phyloP scores from a whole-genome alignment of 75 land plant species.

The Adiantum capillusveneris region DNA sequence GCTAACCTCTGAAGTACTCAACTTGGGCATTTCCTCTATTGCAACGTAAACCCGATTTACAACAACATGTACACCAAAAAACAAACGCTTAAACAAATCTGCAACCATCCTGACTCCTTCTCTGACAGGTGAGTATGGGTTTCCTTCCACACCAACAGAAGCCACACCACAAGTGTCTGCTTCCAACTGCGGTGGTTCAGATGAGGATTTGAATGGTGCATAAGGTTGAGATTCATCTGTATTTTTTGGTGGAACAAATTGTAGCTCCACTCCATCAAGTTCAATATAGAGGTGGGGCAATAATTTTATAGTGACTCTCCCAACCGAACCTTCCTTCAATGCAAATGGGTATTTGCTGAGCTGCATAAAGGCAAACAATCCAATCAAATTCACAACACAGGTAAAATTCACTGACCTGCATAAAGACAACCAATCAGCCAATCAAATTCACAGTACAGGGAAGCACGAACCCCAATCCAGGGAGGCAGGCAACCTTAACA shows the following conservation, averaged over 20 bases:
- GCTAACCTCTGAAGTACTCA: too few species aligned
- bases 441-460: too few species aligned
- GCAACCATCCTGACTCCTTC: slow-evolving; percentile 89
- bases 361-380: slow-evolving; percentile 20
- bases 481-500: too few species aligned
- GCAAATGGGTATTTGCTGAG: slow-evolving; percentile 25
- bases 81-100: slow-evolving; percentile 56
- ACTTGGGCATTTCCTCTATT: slow-evolving; percentile 31
- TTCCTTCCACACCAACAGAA: slow-evolving; percentile 1
- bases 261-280: slow-evolving; percentile 61
- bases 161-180: neutral
- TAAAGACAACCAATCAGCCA: too few species aligned
- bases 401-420: too few species aligned
- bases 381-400: too few species aligned
- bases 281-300: slow-evolving; percentile 42
- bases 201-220: too few species aligned
- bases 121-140: slow-evolving; percentile 44
- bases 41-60: slow-evolving; percentile 55
- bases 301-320: slow-evolving; percentile 53
- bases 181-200: neutral
- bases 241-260: slow-evolving; percentile 35
- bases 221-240: neutral
- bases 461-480: too few species aligned
- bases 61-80: slow-evolving; percentile 61
- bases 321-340: slow-evolving; percentile 75